A percentile compares a stretch with the other conserved stretches of the same genome.
These are phyloP conservation scores for Pseudonectria foliicola DNA, from an alignment of 2,329 filamentous ascomycete species.

Conservation along the genomic window DNA sequence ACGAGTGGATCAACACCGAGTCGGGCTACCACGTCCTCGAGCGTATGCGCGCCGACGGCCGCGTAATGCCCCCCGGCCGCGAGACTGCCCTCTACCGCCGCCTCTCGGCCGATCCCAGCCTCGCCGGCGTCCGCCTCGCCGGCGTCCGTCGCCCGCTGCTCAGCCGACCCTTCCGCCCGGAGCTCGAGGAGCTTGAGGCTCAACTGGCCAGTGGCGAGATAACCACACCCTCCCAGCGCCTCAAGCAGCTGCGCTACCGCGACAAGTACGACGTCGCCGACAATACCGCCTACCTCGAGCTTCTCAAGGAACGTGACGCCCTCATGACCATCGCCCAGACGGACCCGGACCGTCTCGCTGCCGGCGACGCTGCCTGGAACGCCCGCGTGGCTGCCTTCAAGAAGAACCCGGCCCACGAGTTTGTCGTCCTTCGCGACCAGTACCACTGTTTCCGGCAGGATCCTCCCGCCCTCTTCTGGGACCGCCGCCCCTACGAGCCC, in stretches of 20 bases:
- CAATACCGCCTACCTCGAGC: slow-evolving; percentile 18
- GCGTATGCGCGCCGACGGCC: slow-evolving; percentile 39
- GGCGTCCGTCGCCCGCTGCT: slow-evolving; percentile 18
- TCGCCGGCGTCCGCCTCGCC: slow-evolving; percentile 15
- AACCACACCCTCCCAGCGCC: slow-evolving; percentile 8
- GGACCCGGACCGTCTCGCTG: slow-evolving; percentile 18
- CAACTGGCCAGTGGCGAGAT: slow-evolving; percentile 11
- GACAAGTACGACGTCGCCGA: slow-evolving; percentile 17
- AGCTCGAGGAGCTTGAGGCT: slow-evolving; percentile 33
- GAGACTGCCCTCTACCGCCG: slow-evolving; percentile 19
- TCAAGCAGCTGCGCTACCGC: slow-evolving; percentile 23
- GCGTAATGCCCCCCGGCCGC: slow-evolving; percentile 39
- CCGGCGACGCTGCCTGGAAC: slow-evolving; percentile 28
- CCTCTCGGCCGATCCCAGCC: slow-evolving; percentile 17
- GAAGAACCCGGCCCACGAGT: slow-evolving; percentile 28
- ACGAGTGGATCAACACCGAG: slow-evolving; percentile 40
- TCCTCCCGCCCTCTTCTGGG: slow-evolving; percentile 55
- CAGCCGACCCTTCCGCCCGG: slow-evolving; percentile 34
- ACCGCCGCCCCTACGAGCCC: slow-evolving; percentile 64
- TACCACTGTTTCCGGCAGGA: slow-evolving; percentile 41
- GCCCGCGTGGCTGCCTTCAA: slow-evolving; percentile 25
- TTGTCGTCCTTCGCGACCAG: slow-evolving; percentile 43
- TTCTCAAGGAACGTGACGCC: slow-evolving; percentile 28
- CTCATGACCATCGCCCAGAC: slow-evolving; percentile 14
- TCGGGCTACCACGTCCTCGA: slow-evolving; percentile 33